These are phyloP conservation scores for Cicer bijugum DNA, from an alignment of 306 rosid genomes.

Conservation along the genomic window DNA sequence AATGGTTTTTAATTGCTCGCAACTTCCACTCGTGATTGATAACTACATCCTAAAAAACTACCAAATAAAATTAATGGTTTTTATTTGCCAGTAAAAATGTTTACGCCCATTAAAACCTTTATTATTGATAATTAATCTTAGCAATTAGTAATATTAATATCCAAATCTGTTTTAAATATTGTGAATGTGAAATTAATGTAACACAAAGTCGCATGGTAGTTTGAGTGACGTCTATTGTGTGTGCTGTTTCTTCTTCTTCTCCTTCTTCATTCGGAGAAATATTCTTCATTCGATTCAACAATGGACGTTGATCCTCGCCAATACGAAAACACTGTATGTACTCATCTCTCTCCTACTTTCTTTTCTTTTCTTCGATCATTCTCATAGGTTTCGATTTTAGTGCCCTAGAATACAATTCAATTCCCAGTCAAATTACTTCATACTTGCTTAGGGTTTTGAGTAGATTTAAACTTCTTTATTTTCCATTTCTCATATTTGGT, in stretches of 20 bases:
- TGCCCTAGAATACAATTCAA: not conserved
- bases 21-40: too few species aligned
- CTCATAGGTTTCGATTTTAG: not conserved
- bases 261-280: not conserved
- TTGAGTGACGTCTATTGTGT: not conserved
- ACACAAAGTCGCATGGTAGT: not conserved
- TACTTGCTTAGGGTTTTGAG: not conserved
- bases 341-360: not conserved
- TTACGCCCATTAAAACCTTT: too few species aligned
- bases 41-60: too few species aligned
- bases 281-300: not conserved
- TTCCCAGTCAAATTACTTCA: not conserved
- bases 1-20: too few species aligned
- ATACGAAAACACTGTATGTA: slow-evolving; percentile 63
- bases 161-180: not conserved
- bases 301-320: slow-evolving; percentile 78
- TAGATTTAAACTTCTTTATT: not conserved
- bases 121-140: too few species aligned
- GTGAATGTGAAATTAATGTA: not conserved
- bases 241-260: not conserved
- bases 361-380: not conserved
- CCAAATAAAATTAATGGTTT: too few species aligned
- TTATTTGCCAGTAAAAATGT: too few species aligned
- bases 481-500: not conserved
- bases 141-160: too few species aligned